These are phyloP conservation scores for Umbelopsis sp. DNA, from an alignment of 371 early-diverging fungal genomes.

Conservation along the genomic window DNA sequence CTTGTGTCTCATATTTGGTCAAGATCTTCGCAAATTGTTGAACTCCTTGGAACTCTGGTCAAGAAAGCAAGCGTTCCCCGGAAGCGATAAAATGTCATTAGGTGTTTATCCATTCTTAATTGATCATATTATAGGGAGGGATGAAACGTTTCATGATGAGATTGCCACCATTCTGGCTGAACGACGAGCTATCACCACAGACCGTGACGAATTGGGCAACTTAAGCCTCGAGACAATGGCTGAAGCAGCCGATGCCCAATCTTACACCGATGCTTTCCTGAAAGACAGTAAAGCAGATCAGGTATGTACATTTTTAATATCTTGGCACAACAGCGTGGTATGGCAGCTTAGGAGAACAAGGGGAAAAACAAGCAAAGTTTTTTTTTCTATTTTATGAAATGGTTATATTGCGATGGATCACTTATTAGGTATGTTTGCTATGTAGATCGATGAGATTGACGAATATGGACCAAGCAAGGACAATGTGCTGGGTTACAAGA, in stretches of 20 bases:
- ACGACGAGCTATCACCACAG: constrained; percentile 18
- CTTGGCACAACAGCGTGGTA: background rate
- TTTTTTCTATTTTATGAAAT: background rate
- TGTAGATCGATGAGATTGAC: constrained; percentile 5
- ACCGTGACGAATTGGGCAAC: background rate
- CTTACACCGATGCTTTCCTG: background rate
- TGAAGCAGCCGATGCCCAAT: background rate
- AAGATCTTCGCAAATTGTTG: constrained; percentile 41
- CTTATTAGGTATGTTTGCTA: background rate
- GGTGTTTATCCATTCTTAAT: constrained; percentile 16
- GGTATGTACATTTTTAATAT: background rate
- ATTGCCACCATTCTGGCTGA: constrained; percentile 11
- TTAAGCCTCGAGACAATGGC: constrained; percentile 21
- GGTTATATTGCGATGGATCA: background rate
- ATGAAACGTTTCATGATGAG: constrained; percentile 20
- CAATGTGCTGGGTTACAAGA: constrained; percentile 2
- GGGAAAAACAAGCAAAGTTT: background rate
- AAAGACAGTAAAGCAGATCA: background rate
- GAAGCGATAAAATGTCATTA: background rate
- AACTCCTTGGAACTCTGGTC: constrained; percentile 36
- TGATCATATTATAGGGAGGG: constrained; percentile 23
- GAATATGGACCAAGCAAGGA: constrained; percentile 12
- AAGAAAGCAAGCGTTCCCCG: background rate
- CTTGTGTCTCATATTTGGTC: constrained; percentile 31
- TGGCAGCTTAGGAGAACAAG: background rate